Conservation (phyloP, 768 basidiomycete species). For the Leucogyrophana mollusca region DNA sequence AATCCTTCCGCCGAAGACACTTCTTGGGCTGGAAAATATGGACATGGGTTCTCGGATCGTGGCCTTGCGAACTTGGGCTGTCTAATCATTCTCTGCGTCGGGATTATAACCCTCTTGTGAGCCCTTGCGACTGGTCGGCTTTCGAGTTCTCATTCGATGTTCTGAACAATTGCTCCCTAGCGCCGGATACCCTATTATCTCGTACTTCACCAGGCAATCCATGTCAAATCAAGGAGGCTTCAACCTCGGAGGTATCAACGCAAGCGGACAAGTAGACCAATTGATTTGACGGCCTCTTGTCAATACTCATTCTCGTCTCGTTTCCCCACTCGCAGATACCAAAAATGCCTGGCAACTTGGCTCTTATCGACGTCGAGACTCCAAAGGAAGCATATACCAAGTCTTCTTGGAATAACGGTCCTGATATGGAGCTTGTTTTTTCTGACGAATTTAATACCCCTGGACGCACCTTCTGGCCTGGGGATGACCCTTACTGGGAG, state of each 20-base stretch:
- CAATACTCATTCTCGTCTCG: neutral
- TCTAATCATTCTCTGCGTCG: constrained; percentile 49
- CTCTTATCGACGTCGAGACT: constrained; percentile 59
- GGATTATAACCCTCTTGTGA: constrained; percentile 59
- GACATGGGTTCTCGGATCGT: constrained; percentile 52
- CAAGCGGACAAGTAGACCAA: constrained; percentile 62
- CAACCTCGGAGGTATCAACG: constrained; percentile 75
- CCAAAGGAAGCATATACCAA: constrained; percentile 55
- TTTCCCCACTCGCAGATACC: constrained; percentile 43
- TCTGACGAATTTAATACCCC: constrained; percentile 81
- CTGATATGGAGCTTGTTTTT: constrained; percentile 59
- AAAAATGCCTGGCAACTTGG: constrained; percentile 50
- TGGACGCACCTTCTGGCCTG: constrained; percentile 76
- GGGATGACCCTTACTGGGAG: constrained; percentile 86
- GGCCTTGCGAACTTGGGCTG: constrained; percentile 76
- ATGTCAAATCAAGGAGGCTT: constrained; percentile 39
- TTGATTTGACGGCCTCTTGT: neutral
- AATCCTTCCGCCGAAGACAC: constrained; percentile 48
- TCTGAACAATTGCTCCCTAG: constrained; percentile 15
- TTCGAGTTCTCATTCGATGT: neutral
- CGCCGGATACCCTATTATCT: constrained; percentile 44
- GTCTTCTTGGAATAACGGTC: constrained; percentile 58
- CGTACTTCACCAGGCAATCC: constrained; percentile 30
- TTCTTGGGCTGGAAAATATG: constrained; percentile 34
- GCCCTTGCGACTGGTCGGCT: constrained; percentile 15